Base-by-base conservation (phyloP, 2,329 filamentous ascomycete genomes). In the Fusarium newnesense region DNA sequence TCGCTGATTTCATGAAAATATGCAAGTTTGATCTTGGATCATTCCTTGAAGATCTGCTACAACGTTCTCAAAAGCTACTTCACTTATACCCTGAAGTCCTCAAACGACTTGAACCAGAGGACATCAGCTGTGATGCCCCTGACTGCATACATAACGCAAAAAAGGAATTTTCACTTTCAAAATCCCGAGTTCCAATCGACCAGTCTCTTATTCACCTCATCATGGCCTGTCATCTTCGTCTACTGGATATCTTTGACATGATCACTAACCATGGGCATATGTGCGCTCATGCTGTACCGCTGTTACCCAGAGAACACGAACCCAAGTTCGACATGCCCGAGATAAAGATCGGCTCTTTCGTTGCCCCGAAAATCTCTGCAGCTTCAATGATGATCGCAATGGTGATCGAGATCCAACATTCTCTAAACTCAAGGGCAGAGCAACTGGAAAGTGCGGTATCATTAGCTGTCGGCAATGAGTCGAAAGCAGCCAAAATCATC, bases 341-440 rank as follows among this genome's bases (percentile, higher is more conserved):
- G 52, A 81, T 85, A 19, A 80, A 81, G 8, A 80, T 85, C 9
- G 84, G 84, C 4, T 80, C 81, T 4, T 83, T 83, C 50, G 73
- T 81, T 24, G 79, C 81, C 10, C 79, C 80, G 6, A 77, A 78
- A 16, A 67, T 69, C 2, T 78, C 80, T 9, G 81, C 82, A 7
- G 78, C 79, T 9, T 75, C 81, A 12, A 79, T 83, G 74, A 74
- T 82, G 49, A 71, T 79, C 6, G 70, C 79, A 5, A 76, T 82
- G 70, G 36, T 83, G 7, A 66, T 79, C 9, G 80, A 83, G 47
- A 71, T 82, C 30, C 76, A 82, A 34, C 59, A 71, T 18, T 69
- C 72, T 0, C 61, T 83, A 34, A 56, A 73, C 13, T 21, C 36
- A 2, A 76, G 59, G 56, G 47, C 70, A 19, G 66, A 70, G 52